A percentile compares a stretch with the other conserved stretches of the same genome.
Conservation (phyloP, 2,329 filamentous ascomycete genomes). For the Botrytis paeoniae region DNA sequence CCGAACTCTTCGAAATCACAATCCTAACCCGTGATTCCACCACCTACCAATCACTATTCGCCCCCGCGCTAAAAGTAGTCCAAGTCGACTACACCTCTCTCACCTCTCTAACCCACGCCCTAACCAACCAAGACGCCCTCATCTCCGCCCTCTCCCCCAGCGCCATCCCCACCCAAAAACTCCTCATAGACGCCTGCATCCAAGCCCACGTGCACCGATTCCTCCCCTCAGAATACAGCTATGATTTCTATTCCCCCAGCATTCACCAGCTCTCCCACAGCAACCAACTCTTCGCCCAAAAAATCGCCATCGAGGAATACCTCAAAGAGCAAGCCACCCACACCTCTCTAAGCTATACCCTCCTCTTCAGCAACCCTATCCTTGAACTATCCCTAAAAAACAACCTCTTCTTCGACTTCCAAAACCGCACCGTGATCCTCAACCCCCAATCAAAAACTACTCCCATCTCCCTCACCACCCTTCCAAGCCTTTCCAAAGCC, state of each 20-base stretch:
- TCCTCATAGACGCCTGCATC: conserved; percentile 53
- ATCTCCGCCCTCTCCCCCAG: conserved; percentile 23
- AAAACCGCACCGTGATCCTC: conserved; percentile 4
- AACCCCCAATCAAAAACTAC: not conserved
- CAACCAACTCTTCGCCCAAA: not conserved
- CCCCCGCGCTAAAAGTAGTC: conserved; percentile 27
- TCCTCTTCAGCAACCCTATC: conserved; percentile 6
- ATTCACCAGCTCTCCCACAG: not conserved
- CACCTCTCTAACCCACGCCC: conserved; percentile 32
- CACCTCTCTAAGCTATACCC: conserved; percentile 38
- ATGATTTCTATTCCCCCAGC: conserved; percentile 30
- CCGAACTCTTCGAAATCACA: conserved; percentile 35
- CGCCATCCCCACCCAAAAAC: conserved; percentile 16
- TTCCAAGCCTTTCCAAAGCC: conserved; percentile 36
- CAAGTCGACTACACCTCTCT: conserved; percentile 24
- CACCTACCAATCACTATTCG: conserved; percentile 24
- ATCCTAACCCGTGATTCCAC: conserved; percentile 38
- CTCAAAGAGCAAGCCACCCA: conserved; percentile 24
- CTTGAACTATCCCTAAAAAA: conserved; percentile 40
- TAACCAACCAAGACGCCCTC: conserved; percentile 30
- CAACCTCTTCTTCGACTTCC: conserved; percentile 48
- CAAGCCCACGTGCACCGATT: conserved; percentile 57
- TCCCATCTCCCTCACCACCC: not conserved
- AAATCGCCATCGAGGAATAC: conserved; percentile 17
- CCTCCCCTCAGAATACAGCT: conserved; percentile 54